phyloP scores from a whole-genome alignment of 2,329 filamentous ascomycete species.

The Epichloe gansuensis region DNA sequence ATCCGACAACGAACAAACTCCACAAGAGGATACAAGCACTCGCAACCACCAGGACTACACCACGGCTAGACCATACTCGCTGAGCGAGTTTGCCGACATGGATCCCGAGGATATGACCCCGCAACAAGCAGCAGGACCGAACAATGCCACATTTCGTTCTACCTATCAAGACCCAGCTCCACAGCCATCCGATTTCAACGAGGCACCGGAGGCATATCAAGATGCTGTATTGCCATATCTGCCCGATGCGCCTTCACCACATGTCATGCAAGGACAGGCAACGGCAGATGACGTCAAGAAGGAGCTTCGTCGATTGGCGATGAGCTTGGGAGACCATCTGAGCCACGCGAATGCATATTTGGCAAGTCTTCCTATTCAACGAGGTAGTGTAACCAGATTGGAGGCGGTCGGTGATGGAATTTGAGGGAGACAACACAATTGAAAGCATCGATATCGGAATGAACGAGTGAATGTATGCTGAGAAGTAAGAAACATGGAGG shows the following conservation, averaged over 20 bases:
- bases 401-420: constrained; percentile 3
- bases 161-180: constrained; percentile 9
- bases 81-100: constrained; percentile 28
- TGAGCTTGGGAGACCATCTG: constrained; percentile 36
- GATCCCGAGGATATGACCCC: constrained; percentile 25
- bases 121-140: constrained; percentile 17
- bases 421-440: neutral
- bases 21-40: constrained; percentile 5
- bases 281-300: constrained; percentile 37
- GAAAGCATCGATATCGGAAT: neutral
- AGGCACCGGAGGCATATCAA: constrained; percentile 6
- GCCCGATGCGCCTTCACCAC: constrained; percentile 33
- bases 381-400: constrained; percentile 18
- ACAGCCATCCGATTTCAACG: constrained; percentile 10
- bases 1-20: constrained; percentile 7
- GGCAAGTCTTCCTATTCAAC: constrained; percentile 25
- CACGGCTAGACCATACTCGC: constrained; percentile 21
- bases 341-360: constrained; percentile 32
- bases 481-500: neutral
- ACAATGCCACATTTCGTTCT: constrained; percentile 3
- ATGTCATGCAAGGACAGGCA: constrained; percentile 42
- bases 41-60: constrained; percentile 7
- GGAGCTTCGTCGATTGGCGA: constrained; percentile 36
- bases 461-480: neutral
- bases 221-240: constrained; percentile 21